A percentile compares a stretch with the other conserved stretches of the same genome.
Evolutionary conservation across 2,329 filamentous ascomycete genomes (phyloP).

Genomic region (Xylariaceae sp.): DNA sequence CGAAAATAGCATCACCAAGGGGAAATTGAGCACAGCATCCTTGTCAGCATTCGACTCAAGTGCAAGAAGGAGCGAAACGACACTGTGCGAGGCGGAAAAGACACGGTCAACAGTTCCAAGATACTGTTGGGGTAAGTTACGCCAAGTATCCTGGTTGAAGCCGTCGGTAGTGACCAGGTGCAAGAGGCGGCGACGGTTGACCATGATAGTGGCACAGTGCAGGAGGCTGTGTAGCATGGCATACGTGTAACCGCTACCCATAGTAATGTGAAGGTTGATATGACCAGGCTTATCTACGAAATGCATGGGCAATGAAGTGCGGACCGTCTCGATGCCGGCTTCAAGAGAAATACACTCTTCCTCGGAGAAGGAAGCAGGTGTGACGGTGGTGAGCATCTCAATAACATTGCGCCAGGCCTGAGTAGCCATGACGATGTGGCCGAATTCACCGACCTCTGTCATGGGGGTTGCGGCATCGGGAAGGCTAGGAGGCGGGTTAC

Average conservation of each 20-base stretch:
- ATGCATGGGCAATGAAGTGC: constrained; percentile 52
- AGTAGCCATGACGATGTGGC: constrained; percentile 56
- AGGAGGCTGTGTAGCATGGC: constrained; percentile 60
- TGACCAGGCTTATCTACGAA: constrained; percentile 58
- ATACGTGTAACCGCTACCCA: constrained; percentile 60
- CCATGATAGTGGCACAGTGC: constrained; percentile 57
- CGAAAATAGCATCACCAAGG: constrained; percentile 60
- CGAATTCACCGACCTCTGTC: constrained; percentile 57
- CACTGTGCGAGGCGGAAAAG: constrained; percentile 55
- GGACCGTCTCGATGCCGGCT: constrained; percentile 51
- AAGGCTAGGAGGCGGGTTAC: constrained; percentile 32
- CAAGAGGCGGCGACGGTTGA: constrained; percentile 55
- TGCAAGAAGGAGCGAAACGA: constrained; percentile 50
- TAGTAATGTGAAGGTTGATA: constrained; percentile 59
- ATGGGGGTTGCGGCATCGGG: constrained; percentile 33
- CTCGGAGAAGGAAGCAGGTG: constrained; percentile 49
- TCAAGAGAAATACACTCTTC: constrained; percentile 48
- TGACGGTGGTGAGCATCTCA: constrained; percentile 54
- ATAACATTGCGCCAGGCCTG: constrained; percentile 60
- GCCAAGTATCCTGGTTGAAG: constrained; percentile 52
- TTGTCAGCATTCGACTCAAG: constrained; percentile 55
- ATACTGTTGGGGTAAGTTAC: constrained; percentile 44
- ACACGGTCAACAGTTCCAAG: constrained; percentile 51
- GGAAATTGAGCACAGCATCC: constrained; percentile 55
- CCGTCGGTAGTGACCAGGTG: constrained; percentile 50